Evolutionary conservation across 176 grass and related monocot genomes (phyloP).

Genomic region (Saccharum officinarum): DNA sequence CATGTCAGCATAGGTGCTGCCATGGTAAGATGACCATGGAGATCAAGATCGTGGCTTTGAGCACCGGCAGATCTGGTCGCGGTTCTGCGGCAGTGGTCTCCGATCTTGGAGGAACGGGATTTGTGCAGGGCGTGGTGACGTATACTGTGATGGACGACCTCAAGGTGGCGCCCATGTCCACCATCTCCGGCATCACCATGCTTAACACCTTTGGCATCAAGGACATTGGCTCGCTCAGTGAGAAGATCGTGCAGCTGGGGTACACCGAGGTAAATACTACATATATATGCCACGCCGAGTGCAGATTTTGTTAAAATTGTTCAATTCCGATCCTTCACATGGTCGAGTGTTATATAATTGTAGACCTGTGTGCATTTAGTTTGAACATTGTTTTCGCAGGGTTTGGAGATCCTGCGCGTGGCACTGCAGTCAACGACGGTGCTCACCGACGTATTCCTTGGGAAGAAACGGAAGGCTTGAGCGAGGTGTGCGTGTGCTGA

Average conservation of each 20-base stretch:
- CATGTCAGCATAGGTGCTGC: background rate
- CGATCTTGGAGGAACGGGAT: background rate
- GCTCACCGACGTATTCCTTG: slow-evolving; percentile 18
- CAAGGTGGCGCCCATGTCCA: slow-evolving; percentile 42
- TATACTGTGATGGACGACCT: slow-evolving; percentile 59
- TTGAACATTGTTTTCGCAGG: background rate
- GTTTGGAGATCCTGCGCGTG: background rate
- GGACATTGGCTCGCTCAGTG: slow-evolving; percentile 2
- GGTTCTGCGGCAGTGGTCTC: too few relatives aligned
- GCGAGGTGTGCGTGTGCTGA: background rate
- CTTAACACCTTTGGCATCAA: slow-evolving; percentile 34
- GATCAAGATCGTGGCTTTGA: background rate
- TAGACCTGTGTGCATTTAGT: too few relatives aligned
- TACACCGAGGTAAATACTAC: background rate
- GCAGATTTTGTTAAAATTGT: too few relatives aligned
- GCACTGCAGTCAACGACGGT: slow-evolving; percentile 24
- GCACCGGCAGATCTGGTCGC: too few relatives aligned
- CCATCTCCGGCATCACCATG: slow-evolving; percentile 30
- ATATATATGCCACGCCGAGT: too few relatives aligned
- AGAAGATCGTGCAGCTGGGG: slow-evolving; percentile 38
- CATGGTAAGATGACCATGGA: background rate
- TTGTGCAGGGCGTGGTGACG: slow-evolving; percentile 15
- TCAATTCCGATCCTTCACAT: too few relatives aligned
- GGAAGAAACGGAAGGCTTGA: background rate
- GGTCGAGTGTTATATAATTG: too few relatives aligned